A percentile compares a stretch with the other conserved stretches of the same genome.
Conservation (phyloP, 2,329 filamentous ascomycete genomes). For the Talaromyces verruculosus region DNA sequence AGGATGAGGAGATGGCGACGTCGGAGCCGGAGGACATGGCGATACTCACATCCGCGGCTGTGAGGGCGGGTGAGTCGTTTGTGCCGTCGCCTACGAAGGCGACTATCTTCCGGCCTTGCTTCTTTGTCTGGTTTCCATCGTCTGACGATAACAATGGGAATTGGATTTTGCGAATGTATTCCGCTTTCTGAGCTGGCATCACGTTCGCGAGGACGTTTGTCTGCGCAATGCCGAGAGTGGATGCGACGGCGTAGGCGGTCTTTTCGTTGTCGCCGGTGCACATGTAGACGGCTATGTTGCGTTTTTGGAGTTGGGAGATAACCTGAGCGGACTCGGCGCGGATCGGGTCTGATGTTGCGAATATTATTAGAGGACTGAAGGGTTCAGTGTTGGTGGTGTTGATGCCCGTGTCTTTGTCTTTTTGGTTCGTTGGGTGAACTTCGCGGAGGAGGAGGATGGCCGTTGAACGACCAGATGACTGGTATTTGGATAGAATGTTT, state of each 20-base stretch:
- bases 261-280: constrained; percentile 85
- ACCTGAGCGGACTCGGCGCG: constrained; percentile 69
- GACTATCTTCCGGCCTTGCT: constrained; percentile 49
- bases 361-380: constrained; percentile 59
- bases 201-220: constrained; percentile 82
- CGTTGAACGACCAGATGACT: constrained; percentile 46
- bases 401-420: neutral
- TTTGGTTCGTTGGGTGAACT: neutral
- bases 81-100: constrained; percentile 87
- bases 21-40: constrained; percentile 79
- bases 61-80: constrained; percentile 79
- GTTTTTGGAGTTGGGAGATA: constrained; percentile 62
- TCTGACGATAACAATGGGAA: constrained; percentile 38
- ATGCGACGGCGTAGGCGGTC: constrained; percentile 79
- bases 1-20: constrained; percentile 76
- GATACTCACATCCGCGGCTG: constrained; percentile 78
- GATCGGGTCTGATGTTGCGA: constrained; percentile 79
- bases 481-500: constrained; percentile 39
- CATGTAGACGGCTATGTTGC: constrained; percentile 80
- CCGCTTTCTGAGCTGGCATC: constrained; percentile 73
- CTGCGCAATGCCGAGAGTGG: constrained; percentile 69
- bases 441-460: constrained; percentile 45
- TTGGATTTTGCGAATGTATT: constrained; percentile 43
- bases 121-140: constrained; percentile 52
- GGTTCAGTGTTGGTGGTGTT: constrained; percentile 16